phyloP scores from a whole-genome alignment of 75 land plant genomes.

The Cupressus sempervirens region DNA sequence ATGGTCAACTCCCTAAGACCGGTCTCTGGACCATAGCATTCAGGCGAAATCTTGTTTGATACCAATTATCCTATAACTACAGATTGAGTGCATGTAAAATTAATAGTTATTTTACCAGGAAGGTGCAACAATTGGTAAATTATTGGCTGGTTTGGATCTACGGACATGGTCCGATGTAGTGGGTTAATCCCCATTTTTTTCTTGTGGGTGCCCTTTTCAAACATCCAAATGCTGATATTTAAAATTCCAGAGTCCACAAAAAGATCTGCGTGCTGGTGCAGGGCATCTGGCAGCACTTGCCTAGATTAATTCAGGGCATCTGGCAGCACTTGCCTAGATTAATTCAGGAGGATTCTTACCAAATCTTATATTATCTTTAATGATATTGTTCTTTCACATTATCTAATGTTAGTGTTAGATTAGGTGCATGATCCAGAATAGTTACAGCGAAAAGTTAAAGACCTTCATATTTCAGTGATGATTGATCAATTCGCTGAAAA shows the following conservation, averaged over 20 bases:
- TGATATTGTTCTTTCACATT: background rate
- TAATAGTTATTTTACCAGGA: too few species aligned
- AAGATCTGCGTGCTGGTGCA: background rate
- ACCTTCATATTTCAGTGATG: too few species aligned
- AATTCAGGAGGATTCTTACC: background rate
- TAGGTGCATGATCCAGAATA: background rate
- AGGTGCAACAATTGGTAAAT: background rate
- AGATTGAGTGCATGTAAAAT: background rate
- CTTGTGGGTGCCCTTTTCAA: background rate
- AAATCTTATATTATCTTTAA: too few species aligned
- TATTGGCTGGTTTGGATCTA: background rate
- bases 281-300: background rate
- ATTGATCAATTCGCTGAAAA: background rate
- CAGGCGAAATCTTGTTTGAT: background rate
- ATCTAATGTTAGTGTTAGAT: background rate
- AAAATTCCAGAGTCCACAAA: background rate
- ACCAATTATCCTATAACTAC: background rate
- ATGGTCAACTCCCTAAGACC: background rate
- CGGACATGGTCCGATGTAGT: background rate
- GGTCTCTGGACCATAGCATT: background rate
- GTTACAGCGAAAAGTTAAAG: background rate
- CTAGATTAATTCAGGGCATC: background rate
- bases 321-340: background rate
- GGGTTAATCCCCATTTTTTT: too few species aligned
- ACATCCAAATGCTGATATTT: background rate